Evolutionary conservation across 2,329 filamentous ascomycete species (phyloP), one percentile per base, ranked within the genome.

Genomic region (Parasarocladium wereldwijsianum): DNA sequence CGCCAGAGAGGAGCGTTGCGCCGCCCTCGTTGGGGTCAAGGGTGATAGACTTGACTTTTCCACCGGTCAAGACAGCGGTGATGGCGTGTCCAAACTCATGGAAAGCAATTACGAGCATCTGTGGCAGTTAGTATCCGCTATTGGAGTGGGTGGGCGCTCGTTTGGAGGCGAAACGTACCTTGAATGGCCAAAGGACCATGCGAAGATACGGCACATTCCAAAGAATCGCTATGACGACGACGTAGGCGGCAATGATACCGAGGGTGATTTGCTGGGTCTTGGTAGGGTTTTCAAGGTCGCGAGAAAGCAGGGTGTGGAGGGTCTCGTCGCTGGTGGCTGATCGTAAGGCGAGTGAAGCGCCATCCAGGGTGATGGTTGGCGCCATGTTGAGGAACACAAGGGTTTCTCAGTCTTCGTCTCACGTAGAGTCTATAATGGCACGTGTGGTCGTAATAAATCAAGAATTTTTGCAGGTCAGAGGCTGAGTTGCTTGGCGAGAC

Each of bases 41-140:
- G 14, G 67, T 75, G 43, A 86, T 84, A 22, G 71, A 77, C 46
- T 82, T 71, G 39, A 86, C 80, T 32, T 59, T 63, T 4, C 80
- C 80, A 32, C 80, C 80, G 0, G 80, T 86, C 35, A 73, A 67
- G 38, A 76, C 66, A 22, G 77, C 76, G 2, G 72, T 72, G 42
- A 83, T 68, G 28, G 80, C 80, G 52, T 86, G 80, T 9, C 76
- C 71, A 44, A 85, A 75, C 41, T 86, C 80, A 54, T 86, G 80
- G 51, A 85, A 86, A 21, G 80, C 80, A 38, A 86, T 85, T 30
- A 82, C 77, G 13, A 86, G 65, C 79, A 85, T 84, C 74, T 79
- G 34, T 2, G 24, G 16, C 20, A 16, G 5, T 17, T n/a, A 20
- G 35, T 32, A 36, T 20, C 17, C 5, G 16, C 10, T 8, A 20